A percentile compares a stretch with the other conserved stretches of the same genome.
These are phyloP conservation scores for Pleurotus tuber-regium DNA, from an alignment of 768 basidiomycete genomes.

Conservation along the genomic window DNA sequence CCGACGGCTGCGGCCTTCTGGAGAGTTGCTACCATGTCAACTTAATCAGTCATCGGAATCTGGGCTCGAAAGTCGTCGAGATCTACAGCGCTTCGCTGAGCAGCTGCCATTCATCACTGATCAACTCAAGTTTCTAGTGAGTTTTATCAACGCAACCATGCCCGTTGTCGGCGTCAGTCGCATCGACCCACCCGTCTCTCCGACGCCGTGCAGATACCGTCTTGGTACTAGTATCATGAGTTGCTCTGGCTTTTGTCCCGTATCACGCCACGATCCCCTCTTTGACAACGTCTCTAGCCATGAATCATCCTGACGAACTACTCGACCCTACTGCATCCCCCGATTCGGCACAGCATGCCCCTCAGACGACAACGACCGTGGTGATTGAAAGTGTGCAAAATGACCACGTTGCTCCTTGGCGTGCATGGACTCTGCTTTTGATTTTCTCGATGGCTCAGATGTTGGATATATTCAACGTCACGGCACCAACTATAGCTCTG, in stretches of 20 bases:
- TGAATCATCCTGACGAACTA: not conserved
- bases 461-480: constrained; percentile 39
- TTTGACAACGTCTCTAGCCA: not conserved
- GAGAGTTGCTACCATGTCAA: not conserved
- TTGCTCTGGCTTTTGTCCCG: too few relatives aligned
- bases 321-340: not conserved
- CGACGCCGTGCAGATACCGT: too few relatives aligned
- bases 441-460: constrained; percentile 36
- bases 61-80: too few relatives aligned
- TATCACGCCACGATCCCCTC: too few relatives aligned
- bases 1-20: not conserved
- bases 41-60: too few relatives aligned
- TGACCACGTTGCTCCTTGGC: constrained; percentile 1
- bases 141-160: too few relatives aligned
- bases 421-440: constrained; percentile 18
- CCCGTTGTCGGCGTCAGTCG: not conserved
- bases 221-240: too few relatives aligned
- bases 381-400: not conserved
- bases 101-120: too few relatives aligned
- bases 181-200: not conserved
- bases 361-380: not conserved
- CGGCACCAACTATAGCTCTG: constrained; percentile 33
- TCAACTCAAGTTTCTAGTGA: too few relatives aligned
- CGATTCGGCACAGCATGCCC: not conserved
- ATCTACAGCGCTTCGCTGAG: not conserved